A percentile compares a stretch with the other conserved stretches of the same genome.
Evolutionary conservation across 1,139 yeast genomes (phyloP).

Genomic region (Diutina ranongensis): DNA sequence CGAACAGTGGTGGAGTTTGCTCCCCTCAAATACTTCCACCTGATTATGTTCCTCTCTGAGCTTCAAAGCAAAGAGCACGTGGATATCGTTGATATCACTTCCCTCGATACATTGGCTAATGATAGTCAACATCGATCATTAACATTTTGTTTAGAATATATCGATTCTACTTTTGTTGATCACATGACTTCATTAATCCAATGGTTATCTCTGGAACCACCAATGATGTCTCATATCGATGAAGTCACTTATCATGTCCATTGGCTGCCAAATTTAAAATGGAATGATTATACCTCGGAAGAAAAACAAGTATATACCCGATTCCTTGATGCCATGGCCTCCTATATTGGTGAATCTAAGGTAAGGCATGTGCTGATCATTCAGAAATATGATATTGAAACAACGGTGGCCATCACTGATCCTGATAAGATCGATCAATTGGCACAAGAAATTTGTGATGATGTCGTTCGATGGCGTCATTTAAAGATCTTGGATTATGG

Average conservation of each 20-base stretch:
- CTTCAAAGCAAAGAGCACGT: conserved; percentile 3
- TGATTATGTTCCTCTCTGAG: conserved; percentile 2
- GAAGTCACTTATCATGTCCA: conserved; percentile 4
- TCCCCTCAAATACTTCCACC: conserved; percentile 3
- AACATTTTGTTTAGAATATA: neutral
- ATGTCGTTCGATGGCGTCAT: conserved; percentile 25
- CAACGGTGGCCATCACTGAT: conserved; percentile 5
- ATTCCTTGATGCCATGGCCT: neutral
- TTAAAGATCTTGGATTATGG: conserved; percentile 27
- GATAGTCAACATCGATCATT: neutral
- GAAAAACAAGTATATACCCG: neutral
- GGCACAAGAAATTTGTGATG: conserved; percentile 24
- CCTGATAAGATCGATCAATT: conserved; percentile 1
- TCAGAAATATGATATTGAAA: conserved; percentile 4
- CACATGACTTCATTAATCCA: neutral
- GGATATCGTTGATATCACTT: neutral
- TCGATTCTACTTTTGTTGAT: neutral
- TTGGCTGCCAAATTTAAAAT: conserved; percentile 3
- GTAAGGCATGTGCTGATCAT: conserved; percentile 4
- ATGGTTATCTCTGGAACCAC: neutral
- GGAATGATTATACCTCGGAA: neutral
- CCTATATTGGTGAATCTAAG: neutral
- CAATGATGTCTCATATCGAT: neutral
- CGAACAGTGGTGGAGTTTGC: conserved; percentile 5
- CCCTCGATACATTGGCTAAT: neutral